Evolutionary conservation across 345 rosid species (phyloP), one percentile per base, ranked within the genome.

Genomic region (Pugionium dolabratum): DNA sequence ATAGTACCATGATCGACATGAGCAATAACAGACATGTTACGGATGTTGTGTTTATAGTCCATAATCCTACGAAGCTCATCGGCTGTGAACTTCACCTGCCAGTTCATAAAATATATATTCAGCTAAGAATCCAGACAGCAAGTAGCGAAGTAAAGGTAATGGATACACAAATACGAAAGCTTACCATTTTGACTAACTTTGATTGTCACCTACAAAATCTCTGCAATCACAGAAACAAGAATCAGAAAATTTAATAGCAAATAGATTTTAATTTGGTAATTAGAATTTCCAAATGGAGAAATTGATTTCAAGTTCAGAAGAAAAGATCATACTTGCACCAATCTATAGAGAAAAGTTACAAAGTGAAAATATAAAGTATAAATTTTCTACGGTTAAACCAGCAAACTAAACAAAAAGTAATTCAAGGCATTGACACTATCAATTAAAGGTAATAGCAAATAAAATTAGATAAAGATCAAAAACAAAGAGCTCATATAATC

Each of bases 1-100:
- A 25, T 7, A 2, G 9, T 66, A 66, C 82, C 82, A 31, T 79
- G 82, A 27, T 79, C 83, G 1, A 79, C 83, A 52, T 79, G 83
- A 4, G 83, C 80, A 70, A 79, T 76, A 35, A 76, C 80, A n/a
- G 83, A 76, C 83, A 79, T 79, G 35, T 79, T 79, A 61, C 83
- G 76, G 47, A 79, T 79, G 52, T 79, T 79, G 42, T 79, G 76
- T 62, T 76, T 73, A 4, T 1, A 45, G 76, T 79, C 83, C 83
- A 79, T 79, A 6, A 79, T 79, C 7, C 45, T 68, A 29, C 82
- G 77, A 37, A 73, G 80, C 66, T 76, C 74, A 3, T 76, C 83
- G 4, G 71, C 78, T 2, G 83, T 79, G n/a, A 79, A 76, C 80
- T 73, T 79, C 76, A 76, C 80, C 83, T 78, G 50, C 50, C 25